A percentile compares a stretch with the other conserved stretches of the same genome.
phyloP scores from a whole-genome alignment of 805 yeast genomes.

The Sugiyamaella boreocaroliniensis region DNA sequence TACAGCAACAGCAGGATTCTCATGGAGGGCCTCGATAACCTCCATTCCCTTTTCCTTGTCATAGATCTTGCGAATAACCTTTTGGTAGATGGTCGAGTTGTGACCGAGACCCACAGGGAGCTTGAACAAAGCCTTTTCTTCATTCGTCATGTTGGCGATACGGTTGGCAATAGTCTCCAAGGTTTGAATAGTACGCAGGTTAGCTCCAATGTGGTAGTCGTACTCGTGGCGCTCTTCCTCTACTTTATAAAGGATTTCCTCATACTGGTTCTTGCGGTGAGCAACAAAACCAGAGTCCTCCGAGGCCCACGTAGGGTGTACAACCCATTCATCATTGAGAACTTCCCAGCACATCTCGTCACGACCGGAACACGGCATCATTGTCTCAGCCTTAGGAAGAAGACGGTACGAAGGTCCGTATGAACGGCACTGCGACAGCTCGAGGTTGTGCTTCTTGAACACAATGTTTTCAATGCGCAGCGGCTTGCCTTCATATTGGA shows the following conservation, averaged over 20 bases:
- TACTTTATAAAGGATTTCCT: slow-evolving; percentile 86
- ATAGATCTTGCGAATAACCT: slow-evolving; percentile 85
- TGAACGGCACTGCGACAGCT: slow-evolving; percentile 82
- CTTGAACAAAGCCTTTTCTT: slow-evolving; percentile 78
- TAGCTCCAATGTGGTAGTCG: slow-evolving; percentile 92
- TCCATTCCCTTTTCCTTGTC: slow-evolving; percentile 94
- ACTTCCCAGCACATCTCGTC: slow-evolving; percentile 99
- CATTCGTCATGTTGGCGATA: slow-evolving; percentile 85
- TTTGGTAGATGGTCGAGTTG: slow-evolving; percentile 88
- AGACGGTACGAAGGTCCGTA: slow-evolving; percentile 93
- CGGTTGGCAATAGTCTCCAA: slow-evolving; percentile 92
- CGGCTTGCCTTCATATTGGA: slow-evolving; percentile 82
- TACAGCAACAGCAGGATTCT: slow-evolving; percentile 89
- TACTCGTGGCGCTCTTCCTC: slow-evolving; percentile 98
- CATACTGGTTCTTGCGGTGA: slow-evolving; percentile 97
- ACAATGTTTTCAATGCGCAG: slow-evolving; percentile 78
- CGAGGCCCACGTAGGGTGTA: slow-evolving; percentile 99
- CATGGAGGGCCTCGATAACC: slow-evolving; percentile 92
- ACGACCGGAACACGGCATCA: slow-evolving; percentile 96
- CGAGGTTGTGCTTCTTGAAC: slow-evolving; percentile 86
- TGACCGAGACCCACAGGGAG: slow-evolving; percentile 93
- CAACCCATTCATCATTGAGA: slow-evolving; percentile 97
- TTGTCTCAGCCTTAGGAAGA: slow-evolving; percentile 87
- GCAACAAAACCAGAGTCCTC: slow-evolving; percentile 98
- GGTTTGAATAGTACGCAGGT: slow-evolving; percentile 89